These are phyloP conservation scores for Candida krabiensis DNA, from an alignment of 805 yeast species.

Conservation along the genomic window DNA sequence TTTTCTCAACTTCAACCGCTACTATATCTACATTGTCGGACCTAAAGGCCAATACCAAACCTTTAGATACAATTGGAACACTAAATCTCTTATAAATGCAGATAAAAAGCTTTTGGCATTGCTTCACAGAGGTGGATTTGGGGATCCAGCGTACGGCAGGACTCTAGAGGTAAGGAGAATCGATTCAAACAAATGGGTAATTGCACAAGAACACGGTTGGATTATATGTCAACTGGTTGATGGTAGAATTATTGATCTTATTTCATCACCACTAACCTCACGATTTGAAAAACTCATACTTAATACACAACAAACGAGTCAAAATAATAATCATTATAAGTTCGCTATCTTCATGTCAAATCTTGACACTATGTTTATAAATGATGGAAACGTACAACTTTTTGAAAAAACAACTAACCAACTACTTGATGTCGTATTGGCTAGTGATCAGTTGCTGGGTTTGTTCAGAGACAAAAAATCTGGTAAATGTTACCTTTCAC, in stretches of 20 bases:
- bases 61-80: slow-evolving; percentile 14
- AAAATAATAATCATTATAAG: slow-evolving; percentile 3
- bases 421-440: slow-evolving; percentile 3
- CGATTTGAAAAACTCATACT: slow-evolving; percentile 15
- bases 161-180: slow-evolving; percentile 14
- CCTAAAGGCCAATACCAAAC: slow-evolving; percentile 20
- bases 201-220: slow-evolving; percentile 33
- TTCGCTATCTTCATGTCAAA: slow-evolving; percentile 23
- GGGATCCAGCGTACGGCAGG: slow-evolving; percentile 23
- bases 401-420: slow-evolving; percentile 1
- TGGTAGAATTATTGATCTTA: slow-evolving; percentile 13
- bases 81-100: slow-evolving; percentile 7
- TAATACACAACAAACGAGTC: neutral
- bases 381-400: slow-evolving; percentile 13
- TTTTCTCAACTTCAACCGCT: slow-evolving; percentile 17
- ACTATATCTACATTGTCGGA: slow-evolving; percentile 21
- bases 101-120: slow-evolving; percentile 10
- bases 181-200: slow-evolving; percentile 17
- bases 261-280: slow-evolving; percentile 27
- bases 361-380: slow-evolving; percentile 19
- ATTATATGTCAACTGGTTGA: slow-evolving; percentile 20
- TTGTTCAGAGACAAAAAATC: slow-evolving; percentile 4
- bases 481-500: neutral
- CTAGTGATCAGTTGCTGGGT: slow-evolving; percentile 5
- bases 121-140: slow-evolving; percentile 12